Conservation (phyloP, 257 asterid genomes). For the Capsicum rhomboideum region DNA sequence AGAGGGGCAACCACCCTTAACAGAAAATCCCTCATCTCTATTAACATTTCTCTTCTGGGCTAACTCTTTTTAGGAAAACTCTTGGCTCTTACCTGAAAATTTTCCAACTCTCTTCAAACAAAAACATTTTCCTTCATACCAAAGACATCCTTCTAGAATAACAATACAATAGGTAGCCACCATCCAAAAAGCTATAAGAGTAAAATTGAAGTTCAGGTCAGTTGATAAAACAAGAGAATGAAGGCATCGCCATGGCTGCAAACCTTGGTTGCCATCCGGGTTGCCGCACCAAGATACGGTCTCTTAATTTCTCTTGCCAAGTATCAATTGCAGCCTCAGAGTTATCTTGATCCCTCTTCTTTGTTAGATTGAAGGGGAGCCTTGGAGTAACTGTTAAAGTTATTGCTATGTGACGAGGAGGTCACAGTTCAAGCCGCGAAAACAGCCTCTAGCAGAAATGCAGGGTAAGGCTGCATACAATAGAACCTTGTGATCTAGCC, state of each 20-base stretch:
- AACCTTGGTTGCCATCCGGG: neutral
- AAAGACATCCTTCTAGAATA: neutral
- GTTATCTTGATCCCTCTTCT: neutral
- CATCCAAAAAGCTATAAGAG: neutral
- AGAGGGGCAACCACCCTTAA: slow-evolving; percentile 2
- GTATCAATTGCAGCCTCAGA: neutral
- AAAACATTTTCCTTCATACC: neutral
- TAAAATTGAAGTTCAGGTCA: neutral
- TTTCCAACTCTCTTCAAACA: neutral
- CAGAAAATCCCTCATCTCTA: neutral
- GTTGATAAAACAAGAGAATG: neutral
- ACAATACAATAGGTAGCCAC: neutral
- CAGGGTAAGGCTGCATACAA: too few relatives aligned
- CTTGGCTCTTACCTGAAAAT: neutral
- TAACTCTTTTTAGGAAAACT: neutral
- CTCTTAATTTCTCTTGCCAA: neutral
- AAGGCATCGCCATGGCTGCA: neutral
- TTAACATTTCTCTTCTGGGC: neutral
- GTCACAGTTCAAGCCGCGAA: too few relatives aligned
- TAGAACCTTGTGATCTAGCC: too few relatives aligned
- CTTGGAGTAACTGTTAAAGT: too few relatives aligned
- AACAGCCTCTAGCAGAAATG: too few relatives aligned
- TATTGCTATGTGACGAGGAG: too few relatives aligned
- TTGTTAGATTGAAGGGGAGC: too few relatives aligned
- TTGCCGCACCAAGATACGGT: neutral